Base-by-base conservation (phyloP, 441 rosid genomes). In the Gossypium trilobum region DNA sequence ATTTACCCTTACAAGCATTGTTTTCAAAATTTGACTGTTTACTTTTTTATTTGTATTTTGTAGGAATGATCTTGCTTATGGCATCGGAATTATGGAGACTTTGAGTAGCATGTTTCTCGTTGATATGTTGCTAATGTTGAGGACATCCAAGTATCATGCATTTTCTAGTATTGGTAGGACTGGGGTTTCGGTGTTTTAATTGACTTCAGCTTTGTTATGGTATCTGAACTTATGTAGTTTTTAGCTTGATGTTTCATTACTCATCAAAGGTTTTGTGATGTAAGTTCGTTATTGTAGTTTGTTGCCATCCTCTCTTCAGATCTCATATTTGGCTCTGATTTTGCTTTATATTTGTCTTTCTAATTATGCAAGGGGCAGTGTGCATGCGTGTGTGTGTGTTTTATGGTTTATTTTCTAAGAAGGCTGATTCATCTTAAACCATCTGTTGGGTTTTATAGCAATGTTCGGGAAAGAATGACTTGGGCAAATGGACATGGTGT, bases 371-470 rank as follows among this genome's bases (percentile, higher is more conserved):
- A 23, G 42, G 42, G 42, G 58, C 36, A 31, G 36, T 31, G 36
- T 31, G 1, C 36, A 5, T 31, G 36, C 33, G 5, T 31, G 36
- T 31, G 36, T 31, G 36, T 31, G 36, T 31, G 36, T 31, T 31
- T 68, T 77, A 63, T 64, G 42, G 39, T 73, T 63, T 27, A 75
- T 60, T 55, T 65, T 31, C 39, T 68, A 36, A 63, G 69, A 72
- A 62, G 56, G 76, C 76, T 65, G 79, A 80, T 84, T 85, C 75
- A 81, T 78, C 70, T 73, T 74, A 80, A 74, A 76, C 85, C 65
- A 78, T 87, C 79, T 80, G 73, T 73, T 82, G 80, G 78, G 68
- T 87, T 86, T 82, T 90, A 85, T 92, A 85, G 97, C 83, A 80
- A 70, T 65, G 88, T 79, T 79, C 89, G 83, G 74, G 83, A 86